Percentiles rank a stretch among this genome's conserved stretches.
Evolutionary conservation across 1,139 yeast species (phyloP).

Genomic region (Nakaseomyces bracarensis): DNA sequence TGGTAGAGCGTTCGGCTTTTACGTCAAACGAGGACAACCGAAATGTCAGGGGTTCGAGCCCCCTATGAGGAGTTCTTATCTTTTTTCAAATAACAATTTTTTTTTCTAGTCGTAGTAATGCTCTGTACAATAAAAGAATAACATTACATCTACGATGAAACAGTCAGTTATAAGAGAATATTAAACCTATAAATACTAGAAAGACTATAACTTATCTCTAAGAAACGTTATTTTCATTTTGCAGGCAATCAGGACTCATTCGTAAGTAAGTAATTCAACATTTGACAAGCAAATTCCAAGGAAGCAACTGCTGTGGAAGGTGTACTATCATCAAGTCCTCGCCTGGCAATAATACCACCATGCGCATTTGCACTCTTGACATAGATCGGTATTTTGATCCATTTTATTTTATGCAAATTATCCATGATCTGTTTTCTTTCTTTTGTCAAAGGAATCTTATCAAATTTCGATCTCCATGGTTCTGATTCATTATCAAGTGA

Average conservation of each 20-base stretch:
- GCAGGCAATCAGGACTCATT: constrained; percentile 7
- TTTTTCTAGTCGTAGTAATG: neutral
- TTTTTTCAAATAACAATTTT: constrained; percentile 10
- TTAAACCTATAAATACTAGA: no score
- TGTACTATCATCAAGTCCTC: constrained; percentile 40
- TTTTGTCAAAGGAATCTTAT: constrained; percentile 36
- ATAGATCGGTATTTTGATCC: constrained; percentile 61
- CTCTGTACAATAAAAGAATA: constrained; percentile 2
- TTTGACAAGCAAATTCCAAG: constrained; percentile 25
- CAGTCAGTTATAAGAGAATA: no score
- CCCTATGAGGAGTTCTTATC: constrained; percentile 33
- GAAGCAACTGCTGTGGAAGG: constrained; percentile 25
- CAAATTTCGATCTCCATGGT: constrained; percentile 14
- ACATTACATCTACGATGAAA: no score
- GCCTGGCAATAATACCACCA: constrained; percentile 61
- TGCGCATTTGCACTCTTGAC: constrained; percentile 64
- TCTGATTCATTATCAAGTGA: constrained; percentile 10
- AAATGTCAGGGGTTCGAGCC: constrained; percentile 37
- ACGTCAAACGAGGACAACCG: constrained; percentile 31
- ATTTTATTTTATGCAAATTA: constrained; percentile 47
- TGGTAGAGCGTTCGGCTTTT: constrained; percentile 34
- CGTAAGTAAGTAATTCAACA: constrained; percentile 18
- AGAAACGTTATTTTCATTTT: no score
- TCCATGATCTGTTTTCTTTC: constrained; percentile 39
- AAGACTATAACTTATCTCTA: no score